Evolutionary conservation across 139 green algal species (phyloP).

Genomic region (Micractinium conductrix): DNA sequence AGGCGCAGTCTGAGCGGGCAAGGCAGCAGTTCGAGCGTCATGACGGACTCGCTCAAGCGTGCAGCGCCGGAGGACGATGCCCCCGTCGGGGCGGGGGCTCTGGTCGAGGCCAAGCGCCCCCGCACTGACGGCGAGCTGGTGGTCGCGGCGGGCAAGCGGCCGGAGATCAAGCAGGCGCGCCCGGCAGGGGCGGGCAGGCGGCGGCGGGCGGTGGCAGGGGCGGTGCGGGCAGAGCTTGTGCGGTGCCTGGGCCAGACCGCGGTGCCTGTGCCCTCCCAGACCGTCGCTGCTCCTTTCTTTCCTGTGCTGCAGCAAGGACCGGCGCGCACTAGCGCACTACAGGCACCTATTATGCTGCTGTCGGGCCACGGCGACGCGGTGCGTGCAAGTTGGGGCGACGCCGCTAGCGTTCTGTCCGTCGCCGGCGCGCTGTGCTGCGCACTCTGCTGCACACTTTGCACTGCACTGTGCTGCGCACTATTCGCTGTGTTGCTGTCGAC

Average conservation of each 20-base stretch:
- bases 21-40: too few relatives aligned
- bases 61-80: slow-evolving; percentile 9
- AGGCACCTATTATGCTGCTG: slow-evolving; percentile 89
- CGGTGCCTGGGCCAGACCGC: background rate
- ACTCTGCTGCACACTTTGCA: too few relatives aligned
- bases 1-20: too few relatives aligned
- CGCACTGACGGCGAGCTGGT: slow-evolving; percentile 26
- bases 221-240: background rate
- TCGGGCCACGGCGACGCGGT: slow-evolving; percentile 73
- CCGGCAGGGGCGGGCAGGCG: background rate
- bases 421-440: too few relatives aligned
- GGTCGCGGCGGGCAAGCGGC: slow-evolving; percentile 28
- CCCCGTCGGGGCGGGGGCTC: background rate
- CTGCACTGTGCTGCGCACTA: background rate
- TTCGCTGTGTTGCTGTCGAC: background rate
- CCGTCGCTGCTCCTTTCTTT: background rate
- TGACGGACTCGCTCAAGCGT: slow-evolving; percentile 11
- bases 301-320: slow-evolving; percentile 39
- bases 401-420: too few relatives aligned
- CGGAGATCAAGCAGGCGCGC: slow-evolving; percentile 23
- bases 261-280: background rate
- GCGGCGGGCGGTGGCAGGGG: background rate
- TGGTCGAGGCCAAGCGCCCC: slow-evolving; percentile 35
- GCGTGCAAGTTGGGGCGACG: too few relatives aligned
- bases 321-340: slow-evolving; percentile 64